Evolutionary conservation across 306 rosid genomes (phyloP), one percentile per base, ranked within the genome.

Genomic region (Castanea crenata): DNA sequence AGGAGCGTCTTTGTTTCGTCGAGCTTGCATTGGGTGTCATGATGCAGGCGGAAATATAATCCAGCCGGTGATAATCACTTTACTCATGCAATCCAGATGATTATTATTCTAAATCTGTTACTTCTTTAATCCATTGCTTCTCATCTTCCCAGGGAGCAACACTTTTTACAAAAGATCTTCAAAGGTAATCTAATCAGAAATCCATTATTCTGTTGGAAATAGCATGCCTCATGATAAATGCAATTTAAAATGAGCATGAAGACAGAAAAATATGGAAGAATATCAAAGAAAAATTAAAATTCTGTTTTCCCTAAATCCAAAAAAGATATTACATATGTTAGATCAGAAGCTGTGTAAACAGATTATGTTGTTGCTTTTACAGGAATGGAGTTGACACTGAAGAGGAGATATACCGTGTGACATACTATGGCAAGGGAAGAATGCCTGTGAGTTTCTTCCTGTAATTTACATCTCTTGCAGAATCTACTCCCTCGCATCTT

Each of bases 11-110:
- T 86, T 92, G 82, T 94, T 94, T 78, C 12, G 80, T 29, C 93
- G 74, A 85, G 62, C 91, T 77, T 94, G 98, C 91, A 92, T 94
- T 70, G 98, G 98, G 61, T 94, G 97, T 77, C 97, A 94, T 57
- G 94, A 74, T 81, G 89, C 79, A 15, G 98, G 98, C 35, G 97
- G 98, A 82, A 94, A 94, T 88, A 86, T 92, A 80, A 83, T 92
- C 76, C 97, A 92, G 84, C 97, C 98, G 1, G 97, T 92, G 74
- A 88, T 90, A 76, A 71, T 83, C 77, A 59, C 55, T 55, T 67
- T 79, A 27, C 51, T 23, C 76, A 35, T 63, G 56, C 15, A 51
- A 55, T 74, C 69, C 46, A 6, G 29, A 71, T 31, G 38, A 32
- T 46, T 74, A 55, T 70, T 23, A 10, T 18, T 29, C 9, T 73